A percentile compares a stretch with the other conserved stretches of the same genome.
These are phyloP conservation scores for Fraxinus greggii DNA, from an alignment of 305 asterid species.

Conservation along the genomic window DNA sequence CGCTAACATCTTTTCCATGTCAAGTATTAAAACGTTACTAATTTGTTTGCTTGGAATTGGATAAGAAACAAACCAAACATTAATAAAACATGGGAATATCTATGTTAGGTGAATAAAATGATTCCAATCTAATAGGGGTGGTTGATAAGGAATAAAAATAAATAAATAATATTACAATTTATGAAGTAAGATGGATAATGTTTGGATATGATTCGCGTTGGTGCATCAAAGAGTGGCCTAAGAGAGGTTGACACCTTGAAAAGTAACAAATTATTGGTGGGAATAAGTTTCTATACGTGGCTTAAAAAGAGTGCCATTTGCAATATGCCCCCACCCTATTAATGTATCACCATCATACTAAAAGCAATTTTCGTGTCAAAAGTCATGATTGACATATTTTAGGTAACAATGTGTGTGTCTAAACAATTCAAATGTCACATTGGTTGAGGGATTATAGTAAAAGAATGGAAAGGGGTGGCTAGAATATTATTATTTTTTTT, in stretches of 20 bases:
- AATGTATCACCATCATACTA: constrained; percentile 1
- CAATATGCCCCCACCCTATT: constrained; percentile 16
- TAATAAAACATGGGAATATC: not conserved
- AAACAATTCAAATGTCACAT: not conserved
- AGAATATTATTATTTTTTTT: not conserved
- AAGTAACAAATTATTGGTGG: constrained; percentile 21
- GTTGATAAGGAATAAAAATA: not conserved
- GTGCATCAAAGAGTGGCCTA: not conserved
- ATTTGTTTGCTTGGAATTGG: not conserved
- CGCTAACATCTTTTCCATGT: not conserved
- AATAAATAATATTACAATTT: not conserved
- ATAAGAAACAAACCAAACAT: not conserved
- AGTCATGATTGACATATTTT: not conserved
- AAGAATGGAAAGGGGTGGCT: not conserved
- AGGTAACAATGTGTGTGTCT: not conserved
- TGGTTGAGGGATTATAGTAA: not conserved
- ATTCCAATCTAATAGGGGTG: not conserved
- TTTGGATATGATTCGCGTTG: not conserved
- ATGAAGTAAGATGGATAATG: not conserved
- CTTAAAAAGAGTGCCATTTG: not conserved
- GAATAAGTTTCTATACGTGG: constrained; percentile 10
- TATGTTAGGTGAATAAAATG: not conserved
- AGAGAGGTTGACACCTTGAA: not conserved
- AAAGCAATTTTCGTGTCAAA: not conserved
- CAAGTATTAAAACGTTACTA: not conserved